Evolutionary conservation across 2,329 filamentous ascomycete species (phyloP).

Genomic region (Cercospora sesami): DNA sequence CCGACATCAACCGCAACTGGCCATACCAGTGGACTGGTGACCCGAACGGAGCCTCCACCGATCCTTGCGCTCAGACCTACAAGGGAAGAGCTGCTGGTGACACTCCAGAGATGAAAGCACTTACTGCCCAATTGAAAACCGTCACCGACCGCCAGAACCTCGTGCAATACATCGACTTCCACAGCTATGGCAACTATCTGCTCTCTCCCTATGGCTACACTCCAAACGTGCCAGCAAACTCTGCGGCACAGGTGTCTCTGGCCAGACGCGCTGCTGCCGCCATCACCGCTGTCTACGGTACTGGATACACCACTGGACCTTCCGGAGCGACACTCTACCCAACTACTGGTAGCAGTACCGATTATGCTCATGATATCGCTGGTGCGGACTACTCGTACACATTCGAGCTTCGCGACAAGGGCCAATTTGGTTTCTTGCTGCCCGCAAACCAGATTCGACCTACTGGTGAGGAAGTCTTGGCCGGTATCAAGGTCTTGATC

Average conservation of each 20-base stretch:
- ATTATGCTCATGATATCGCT: constrained; percentile 48
- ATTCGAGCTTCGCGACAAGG: constrained; percentile 53
- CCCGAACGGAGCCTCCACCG: constrained; percentile 50
- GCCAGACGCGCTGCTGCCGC: constrained; percentile 53
- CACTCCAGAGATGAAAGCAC: constrained; percentile 54
- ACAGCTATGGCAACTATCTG: constrained; percentile 63
- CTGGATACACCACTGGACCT: constrained; percentile 45
- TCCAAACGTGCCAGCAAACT: constrained; percentile 51
- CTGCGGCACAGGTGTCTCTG: constrained; percentile 54
- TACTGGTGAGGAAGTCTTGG: constrained; percentile 51
- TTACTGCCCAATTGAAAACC: constrained; percentile 51
- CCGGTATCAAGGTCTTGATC: constrained; percentile 37
- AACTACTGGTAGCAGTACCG: constrained; percentile 50
- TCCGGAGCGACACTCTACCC: constrained; percentile 57
- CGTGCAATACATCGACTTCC: constrained; percentile 65
- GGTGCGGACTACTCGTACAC: constrained; percentile 50
- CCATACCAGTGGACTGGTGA: constrained; percentile 50
- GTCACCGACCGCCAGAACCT: constrained; percentile 53
- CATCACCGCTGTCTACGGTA: constrained; percentile 57
- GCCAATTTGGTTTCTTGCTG: constrained; percentile 52
- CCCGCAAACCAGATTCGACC: constrained; percentile 53
- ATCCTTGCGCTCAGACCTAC: constrained; percentile 56
- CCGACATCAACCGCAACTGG: constrained; percentile 63
- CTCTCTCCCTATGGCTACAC: constrained; percentile 62
- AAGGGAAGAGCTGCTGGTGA: constrained; percentile 43